These are phyloP conservation scores for Saposhnikovia divaricata DNA, from an alignment of 129 eudicot genomes.

Conservation along the genomic window DNA sequence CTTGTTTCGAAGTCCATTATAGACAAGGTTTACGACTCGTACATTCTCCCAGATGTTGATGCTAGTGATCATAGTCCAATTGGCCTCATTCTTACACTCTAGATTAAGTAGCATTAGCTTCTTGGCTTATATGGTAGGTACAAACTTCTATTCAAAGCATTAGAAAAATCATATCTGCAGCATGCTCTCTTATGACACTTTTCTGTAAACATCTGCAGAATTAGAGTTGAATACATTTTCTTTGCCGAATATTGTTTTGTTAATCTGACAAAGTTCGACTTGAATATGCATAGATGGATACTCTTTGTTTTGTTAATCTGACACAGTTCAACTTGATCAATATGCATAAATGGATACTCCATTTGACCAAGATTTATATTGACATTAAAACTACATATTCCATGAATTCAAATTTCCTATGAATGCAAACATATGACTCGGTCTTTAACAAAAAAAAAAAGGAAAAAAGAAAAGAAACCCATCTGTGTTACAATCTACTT, in stretches of 20 bases:
- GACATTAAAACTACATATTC: too few relatives aligned
- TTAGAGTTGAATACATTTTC: too few relatives aligned
- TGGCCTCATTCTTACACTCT: constrained; percentile 57
- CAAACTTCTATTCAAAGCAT: too few relatives aligned
- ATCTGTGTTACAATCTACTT: too few relatives aligned
- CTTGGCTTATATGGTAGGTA: not conserved
- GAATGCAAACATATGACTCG: too few relatives aligned
- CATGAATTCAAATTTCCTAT: too few relatives aligned
- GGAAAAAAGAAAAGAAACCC: too few relatives aligned
- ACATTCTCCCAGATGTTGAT: constrained; percentile 37
- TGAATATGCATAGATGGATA: not conserved
- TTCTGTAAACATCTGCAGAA: not conserved
- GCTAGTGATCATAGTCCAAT: constrained; percentile 94
- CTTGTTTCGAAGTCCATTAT: not conserved
- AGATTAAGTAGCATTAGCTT: not conserved
- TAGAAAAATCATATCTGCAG: not conserved
- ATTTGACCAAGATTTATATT: too few relatives aligned
- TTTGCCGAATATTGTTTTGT: not conserved
- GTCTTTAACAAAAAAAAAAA: too few relatives aligned
- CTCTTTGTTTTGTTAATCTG: too few relatives aligned
- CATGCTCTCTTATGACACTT: not conserved
- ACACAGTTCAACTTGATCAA: too few relatives aligned
- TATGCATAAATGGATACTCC: too few relatives aligned
- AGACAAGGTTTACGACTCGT: not conserved
- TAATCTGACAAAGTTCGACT: constrained; percentile 16